These are phyloP conservation scores for Leccinum angustisporum DNA, from an alignment of 1,284 basidiomycete genomes.

Conservation along the genomic window DNA sequence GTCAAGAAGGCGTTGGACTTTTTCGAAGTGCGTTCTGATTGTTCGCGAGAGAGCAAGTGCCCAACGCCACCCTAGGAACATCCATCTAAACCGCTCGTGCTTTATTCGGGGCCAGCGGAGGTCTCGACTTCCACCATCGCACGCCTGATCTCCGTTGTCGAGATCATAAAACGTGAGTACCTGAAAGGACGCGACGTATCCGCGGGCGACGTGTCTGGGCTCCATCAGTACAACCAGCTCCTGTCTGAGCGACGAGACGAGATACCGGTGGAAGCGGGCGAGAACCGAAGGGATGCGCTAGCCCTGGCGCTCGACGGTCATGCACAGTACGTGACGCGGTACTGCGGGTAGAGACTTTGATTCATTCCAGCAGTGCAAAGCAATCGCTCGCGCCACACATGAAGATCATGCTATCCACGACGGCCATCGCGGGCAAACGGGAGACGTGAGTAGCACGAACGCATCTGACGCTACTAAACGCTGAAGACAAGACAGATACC, in stretches of 20 bases:
- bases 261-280: slow-evolving; percentile 29
- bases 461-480: background rate
- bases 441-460: slow-evolving; percentile 60
- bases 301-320: slow-evolving; percentile 43
- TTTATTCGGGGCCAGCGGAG: slow-evolving; percentile 63
- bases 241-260: slow-evolving; percentile 53
- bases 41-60: slow-evolving; percentile 4
- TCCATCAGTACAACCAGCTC: slow-evolving; percentile 82
- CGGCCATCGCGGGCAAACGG: slow-evolving; percentile 44
- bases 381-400: slow-evolving; percentile 71
- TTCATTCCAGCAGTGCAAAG: slow-evolving; percentile 46
- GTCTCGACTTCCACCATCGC: slow-evolving; percentile 53
- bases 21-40: slow-evolving; percentile 49
- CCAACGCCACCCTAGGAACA: slow-evolving; percentile 46
- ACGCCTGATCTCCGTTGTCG: slow-evolving; percentile 72
- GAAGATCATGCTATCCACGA: slow-evolving; percentile 65
- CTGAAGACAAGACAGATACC: slow-evolving; percentile 46
- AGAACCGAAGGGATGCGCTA: slow-evolving; percentile 39
- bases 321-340: slow-evolving; percentile 54
- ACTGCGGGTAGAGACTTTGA: slow-evolving; percentile 5
- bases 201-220: slow-evolving; percentile 45
- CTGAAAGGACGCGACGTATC: slow-evolving; percentile 48
- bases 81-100: slow-evolving; percentile 52
- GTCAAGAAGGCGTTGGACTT: slow-evolving; percentile 62
- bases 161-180: slow-evolving; percentile 84